These are phyloP conservation scores for Calendula officinalis DNA, from an alignment of 129 eudicot species.

Conservation along the genomic window DNA sequence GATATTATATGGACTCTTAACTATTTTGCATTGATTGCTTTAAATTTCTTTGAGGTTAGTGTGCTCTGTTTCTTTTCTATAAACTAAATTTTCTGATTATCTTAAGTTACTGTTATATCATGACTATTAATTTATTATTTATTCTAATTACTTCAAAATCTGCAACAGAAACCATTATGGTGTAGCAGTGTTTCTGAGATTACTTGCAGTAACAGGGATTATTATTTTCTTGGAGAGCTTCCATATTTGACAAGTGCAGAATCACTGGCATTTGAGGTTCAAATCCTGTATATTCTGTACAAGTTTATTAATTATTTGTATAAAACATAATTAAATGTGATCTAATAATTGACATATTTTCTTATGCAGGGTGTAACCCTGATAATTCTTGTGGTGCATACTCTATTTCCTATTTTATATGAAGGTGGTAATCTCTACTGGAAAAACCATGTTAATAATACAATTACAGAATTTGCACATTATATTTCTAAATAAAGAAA, in stretches of 20 bases:
- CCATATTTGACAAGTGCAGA: slow-evolving; percentile 72
- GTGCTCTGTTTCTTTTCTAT: background rate
- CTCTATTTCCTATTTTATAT: slow-evolving; percentile 66
- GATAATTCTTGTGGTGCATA: slow-evolving; percentile 56
- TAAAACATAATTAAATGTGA: no score
- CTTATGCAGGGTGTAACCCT: slow-evolving; percentile 72
- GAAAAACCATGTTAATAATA: slow-evolving; percentile 58
- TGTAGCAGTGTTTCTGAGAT: slow-evolving; percentile 46
- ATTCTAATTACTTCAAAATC: slow-evolving; percentile 4
- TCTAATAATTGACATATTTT: slow-evolving; percentile 11
- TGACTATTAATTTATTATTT: no score
- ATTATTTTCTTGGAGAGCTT: slow-evolving; percentile 87
- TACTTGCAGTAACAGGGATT: slow-evolving; percentile 65
- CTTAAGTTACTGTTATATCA: background rate
- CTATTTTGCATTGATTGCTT: slow-evolving; percentile 66
- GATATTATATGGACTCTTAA: slow-evolving; percentile 84
- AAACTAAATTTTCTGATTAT: background rate
- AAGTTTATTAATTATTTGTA: slow-evolving; percentile 1
- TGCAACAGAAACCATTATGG: slow-evolving; percentile 85
- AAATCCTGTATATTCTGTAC: background rate
- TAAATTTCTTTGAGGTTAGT: slow-evolving; percentile 81
- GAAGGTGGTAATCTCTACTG: slow-evolving; percentile 72
- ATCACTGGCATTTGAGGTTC: slow-evolving; percentile 85
- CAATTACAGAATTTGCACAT: slow-evolving; percentile 3
- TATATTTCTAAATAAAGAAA: slow-evolving; percentile 4